Evolutionary conservation across 805 yeast genomes (phyloP).

Genomic region (Phaffomyces opuntiae): DNA sequence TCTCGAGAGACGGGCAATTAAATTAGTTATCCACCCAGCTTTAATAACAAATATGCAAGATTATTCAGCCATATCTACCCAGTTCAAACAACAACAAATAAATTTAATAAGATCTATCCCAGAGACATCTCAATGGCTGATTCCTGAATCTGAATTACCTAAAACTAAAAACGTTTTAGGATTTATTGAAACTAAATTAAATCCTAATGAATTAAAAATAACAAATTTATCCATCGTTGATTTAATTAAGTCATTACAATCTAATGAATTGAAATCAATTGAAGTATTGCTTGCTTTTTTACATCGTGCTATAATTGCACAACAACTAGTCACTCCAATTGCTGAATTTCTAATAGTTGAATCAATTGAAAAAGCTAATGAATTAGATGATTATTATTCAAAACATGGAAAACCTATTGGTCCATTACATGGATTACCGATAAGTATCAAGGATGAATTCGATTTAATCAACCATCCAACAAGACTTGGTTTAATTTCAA

Average conservation of each 20-base stretch:
- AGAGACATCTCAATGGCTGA: background rate
- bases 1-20: no score
- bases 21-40: no score
- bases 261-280: conserved; percentile 27
- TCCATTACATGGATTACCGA: conserved; percentile 60
- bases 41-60: background rate
- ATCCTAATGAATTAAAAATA: background rate
- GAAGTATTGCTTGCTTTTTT: conserved; percentile 45
- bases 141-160: background rate
- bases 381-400: conserved; percentile 40
- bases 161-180: background rate
- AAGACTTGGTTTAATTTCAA: conserved; percentile 38
- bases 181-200: conserved; percentile 1
- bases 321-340: conserved; percentile 34
- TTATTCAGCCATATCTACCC: background rate
- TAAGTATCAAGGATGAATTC: conserved; percentile 43
- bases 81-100: background rate
- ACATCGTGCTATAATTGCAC: conserved; percentile 48
- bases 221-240: conserved; percentile 16
- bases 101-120: background rate
- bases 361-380: conserved; percentile 47
- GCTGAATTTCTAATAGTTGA: conserved; percentile 37
- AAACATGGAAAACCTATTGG: conserved; percentile 45
- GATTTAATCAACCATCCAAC: conserved; percentile 37
- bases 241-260: conserved; percentile 22